These are phyloP conservation scores for Echinochloa phyllopogon DNA, from an alignment of 176 grass and related monocot genomes.

Conservation along the genomic window DNA sequence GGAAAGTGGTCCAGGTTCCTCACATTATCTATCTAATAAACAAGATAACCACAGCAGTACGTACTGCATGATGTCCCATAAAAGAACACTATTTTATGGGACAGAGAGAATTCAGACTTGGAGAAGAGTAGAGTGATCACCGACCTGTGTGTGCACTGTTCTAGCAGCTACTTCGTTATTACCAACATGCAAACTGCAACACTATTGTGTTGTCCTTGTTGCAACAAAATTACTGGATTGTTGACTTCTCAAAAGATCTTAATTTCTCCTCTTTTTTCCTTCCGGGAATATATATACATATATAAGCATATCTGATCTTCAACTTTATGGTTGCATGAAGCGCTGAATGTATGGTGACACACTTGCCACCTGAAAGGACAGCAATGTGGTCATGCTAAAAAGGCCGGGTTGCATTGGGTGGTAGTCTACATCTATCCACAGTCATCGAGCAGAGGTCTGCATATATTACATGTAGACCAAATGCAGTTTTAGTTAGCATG, in stretches of 20 bases:
- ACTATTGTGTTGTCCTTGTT: too few relatives aligned
- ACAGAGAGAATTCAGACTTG: too few relatives aligned
- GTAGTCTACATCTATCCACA: constrained; percentile 5
- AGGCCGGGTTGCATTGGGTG: neutral
- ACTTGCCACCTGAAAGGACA: constrained; percentile 40
- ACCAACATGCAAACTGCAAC: neutral
- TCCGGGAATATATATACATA: neutral
- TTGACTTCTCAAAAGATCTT: constrained; percentile 17
- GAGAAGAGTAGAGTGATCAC: too few relatives aligned
- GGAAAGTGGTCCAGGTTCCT: neutral
- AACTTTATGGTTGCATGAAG: constrained; percentile 22
- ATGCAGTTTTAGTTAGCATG: too few relatives aligned
- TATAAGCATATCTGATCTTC: neutral
- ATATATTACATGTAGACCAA: too few relatives aligned
- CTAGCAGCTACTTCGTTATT: too few relatives aligned
- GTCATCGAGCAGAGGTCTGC: neutral
- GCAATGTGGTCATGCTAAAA: constrained; percentile 25
- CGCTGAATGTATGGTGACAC: constrained; percentile 10
- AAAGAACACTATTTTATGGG: too few relatives aligned
- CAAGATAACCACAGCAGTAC: too few relatives aligned
- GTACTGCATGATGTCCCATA: too few relatives aligned
- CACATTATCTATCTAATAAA: neutral
- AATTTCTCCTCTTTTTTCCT: neutral
- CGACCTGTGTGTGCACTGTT: too few relatives aligned
- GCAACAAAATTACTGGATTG: neutral